phyloP scores from a whole-genome alignment of 164 flowering plant species.

The Akebia trifoliata region DNA sequence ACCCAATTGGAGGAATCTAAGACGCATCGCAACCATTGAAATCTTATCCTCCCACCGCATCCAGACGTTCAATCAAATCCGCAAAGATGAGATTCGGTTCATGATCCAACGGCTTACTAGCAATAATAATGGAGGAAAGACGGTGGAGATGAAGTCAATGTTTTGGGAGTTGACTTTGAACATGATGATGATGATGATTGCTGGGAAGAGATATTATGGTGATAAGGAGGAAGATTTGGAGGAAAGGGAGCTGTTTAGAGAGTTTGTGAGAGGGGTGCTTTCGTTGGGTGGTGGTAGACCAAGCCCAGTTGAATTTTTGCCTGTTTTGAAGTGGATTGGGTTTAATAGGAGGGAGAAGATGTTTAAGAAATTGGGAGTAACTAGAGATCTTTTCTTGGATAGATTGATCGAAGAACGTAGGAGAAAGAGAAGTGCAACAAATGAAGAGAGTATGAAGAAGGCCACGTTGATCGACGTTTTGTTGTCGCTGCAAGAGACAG shows the following conservation, averaged over 20 bases:
- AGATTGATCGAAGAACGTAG: conserved; percentile 5
- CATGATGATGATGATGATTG: conserved; percentile 29
- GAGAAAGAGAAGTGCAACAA: neutral
- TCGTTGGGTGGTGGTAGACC: neutral
- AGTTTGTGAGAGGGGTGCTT: conserved; percentile 13
- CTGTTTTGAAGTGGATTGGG: conserved; percentile 14
- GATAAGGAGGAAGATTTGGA: conserved; percentile 9
- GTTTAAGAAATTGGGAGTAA: neutral
- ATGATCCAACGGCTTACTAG: neutral
- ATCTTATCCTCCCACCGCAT: conserved; percentile 16
- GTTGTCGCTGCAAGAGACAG: conserved; percentile 23
- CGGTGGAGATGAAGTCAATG: conserved; percentile 19
- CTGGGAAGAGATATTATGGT: conserved; percentile 31
- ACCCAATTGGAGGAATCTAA: conserved; percentile 24
- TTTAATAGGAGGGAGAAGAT: conserved; percentile 5
- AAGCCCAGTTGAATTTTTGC: conserved; percentile 23
- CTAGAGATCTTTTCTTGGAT: conserved; percentile 1
- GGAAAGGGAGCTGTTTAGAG: conserved; percentile 15
- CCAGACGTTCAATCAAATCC: neutral
- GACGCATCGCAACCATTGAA: conserved; percentile 16
- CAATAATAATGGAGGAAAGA: neutral
- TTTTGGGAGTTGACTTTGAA: conserved; percentile 23
- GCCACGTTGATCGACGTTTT: conserved; percentile 20
- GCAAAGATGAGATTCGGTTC: conserved; percentile 5
- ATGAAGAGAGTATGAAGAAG: neutral